Evolutionary conservation across 257 asterid genomes (phyloP).

Genomic region (Gentiana macrophylla): DNA sequence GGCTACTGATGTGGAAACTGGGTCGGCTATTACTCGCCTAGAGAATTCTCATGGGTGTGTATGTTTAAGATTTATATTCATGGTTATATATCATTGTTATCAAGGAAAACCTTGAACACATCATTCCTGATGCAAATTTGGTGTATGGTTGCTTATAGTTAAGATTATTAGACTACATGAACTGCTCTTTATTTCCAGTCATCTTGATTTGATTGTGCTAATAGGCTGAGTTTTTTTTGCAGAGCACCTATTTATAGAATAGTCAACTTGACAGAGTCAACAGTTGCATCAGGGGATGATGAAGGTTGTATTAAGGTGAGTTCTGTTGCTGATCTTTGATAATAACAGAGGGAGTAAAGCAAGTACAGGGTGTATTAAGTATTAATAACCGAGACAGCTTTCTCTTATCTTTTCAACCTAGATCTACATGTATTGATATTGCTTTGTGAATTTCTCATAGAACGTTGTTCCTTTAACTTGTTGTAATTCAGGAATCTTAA

Average conservation of each 20-base stretch:
- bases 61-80: background rate
- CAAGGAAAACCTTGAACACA: too few species aligned
- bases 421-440: background rate
- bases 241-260: slow-evolving; percentile 84
- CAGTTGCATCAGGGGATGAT: slow-evolving; percentile 90
- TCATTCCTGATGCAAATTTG: background rate
- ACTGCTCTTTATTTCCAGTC: background rate
- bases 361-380: background rate
- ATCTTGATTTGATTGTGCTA: slow-evolving; percentile 3
- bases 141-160: background rate
- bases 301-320: slow-evolving; percentile 80
- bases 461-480: too few species aligned
- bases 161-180: background rate
- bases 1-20: slow-evolving; percentile 89
- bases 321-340: slow-evolving; percentile 3
- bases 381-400: background rate
- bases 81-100: too few species aligned
- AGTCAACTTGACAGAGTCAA: slow-evolving; percentile 67
- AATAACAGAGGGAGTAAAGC: background rate
- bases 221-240: slow-evolving; percentile 9
- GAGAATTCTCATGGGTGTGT: slow-evolving; percentile 82
- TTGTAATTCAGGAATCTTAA: too few species aligned
- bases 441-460: background rate
- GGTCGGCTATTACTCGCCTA: slow-evolving; percentile 48
- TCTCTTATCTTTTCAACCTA: background rate